phyloP scores from a whole-genome alignment of 2,329 filamentous ascomycete genomes.

The Scedosporium apiospermum region DNA sequence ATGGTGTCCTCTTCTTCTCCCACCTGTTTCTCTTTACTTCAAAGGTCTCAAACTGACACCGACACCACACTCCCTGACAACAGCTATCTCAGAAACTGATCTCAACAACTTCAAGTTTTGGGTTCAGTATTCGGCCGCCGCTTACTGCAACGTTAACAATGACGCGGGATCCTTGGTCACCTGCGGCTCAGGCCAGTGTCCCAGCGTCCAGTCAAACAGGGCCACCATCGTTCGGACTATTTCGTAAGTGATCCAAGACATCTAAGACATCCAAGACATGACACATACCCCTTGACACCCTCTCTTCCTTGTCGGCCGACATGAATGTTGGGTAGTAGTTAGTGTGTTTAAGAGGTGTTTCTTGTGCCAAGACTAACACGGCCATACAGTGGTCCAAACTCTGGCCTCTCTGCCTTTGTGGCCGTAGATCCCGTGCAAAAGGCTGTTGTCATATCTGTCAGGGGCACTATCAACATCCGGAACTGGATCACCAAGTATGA shows the following conservation, averaged over 20 bases:
- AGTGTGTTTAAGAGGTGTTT: no score
- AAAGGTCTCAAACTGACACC: neutral
- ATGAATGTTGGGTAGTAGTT: no score
- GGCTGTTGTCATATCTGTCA: slow-evolving; percentile 50
- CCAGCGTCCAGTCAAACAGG: slow-evolving; percentile 29
- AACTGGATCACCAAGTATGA: slow-evolving; percentile 50
- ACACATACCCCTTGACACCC: no score
- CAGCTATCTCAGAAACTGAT: slow-evolving; percentile 19
- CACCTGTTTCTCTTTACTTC: neutral
- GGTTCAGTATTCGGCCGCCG: slow-evolving; percentile 39
- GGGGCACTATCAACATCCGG: slow-evolving; percentile 46
- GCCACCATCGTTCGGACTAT: slow-evolving; percentile 34
- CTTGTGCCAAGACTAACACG: neutral
- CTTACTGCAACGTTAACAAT: slow-evolving; percentile 42
- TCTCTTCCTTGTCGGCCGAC: no score
- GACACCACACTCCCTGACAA: neutral
- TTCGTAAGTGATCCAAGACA: slow-evolving; percentile 17
- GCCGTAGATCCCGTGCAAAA: slow-evolving; percentile 36
- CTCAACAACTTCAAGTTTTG: slow-evolving; percentile 35
- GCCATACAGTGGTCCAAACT: neutral
- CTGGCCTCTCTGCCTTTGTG: slow-evolving; percentile 14
- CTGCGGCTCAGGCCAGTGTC: slow-evolving; percentile 35
- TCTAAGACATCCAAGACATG: no score
- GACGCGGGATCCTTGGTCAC: slow-evolving; percentile 26
- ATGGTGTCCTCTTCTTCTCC: neutral